These are phyloP conservation scores for Sordariomycetes sp. DNA, from an alignment of 2,329 filamentous ascomycete species.

Conservation along the genomic window DNA sequence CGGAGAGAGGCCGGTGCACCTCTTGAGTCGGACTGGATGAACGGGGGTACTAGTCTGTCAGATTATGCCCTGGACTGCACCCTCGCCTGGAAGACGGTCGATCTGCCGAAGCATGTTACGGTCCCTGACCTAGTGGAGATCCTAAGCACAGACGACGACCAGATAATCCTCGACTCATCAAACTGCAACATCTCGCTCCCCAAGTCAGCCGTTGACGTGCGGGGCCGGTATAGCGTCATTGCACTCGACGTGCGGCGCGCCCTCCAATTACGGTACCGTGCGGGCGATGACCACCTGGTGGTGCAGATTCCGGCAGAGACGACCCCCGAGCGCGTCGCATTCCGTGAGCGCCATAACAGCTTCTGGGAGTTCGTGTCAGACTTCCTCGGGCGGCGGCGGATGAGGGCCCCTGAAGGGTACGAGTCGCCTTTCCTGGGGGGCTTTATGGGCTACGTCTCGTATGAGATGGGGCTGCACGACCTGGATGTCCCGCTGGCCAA, in stretches of 20 bases:
- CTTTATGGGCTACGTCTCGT: constrained; percentile 73
- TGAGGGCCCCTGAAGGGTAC: constrained; percentile 8
- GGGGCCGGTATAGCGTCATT: constrained; percentile 61
- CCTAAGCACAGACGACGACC: constrained; percentile 24
- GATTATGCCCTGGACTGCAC: constrained; percentile 13
- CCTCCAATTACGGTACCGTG: constrained; percentile 42
- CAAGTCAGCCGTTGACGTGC: constrained; percentile 24
- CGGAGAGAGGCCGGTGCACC: neutral
- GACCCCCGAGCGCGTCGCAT: constrained; percentile 14
- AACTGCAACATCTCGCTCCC: constrained; percentile 24
- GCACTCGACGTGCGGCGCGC: constrained; percentile 48
- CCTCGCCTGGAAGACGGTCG: constrained; percentile 28
- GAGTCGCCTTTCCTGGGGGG: constrained; percentile 59
- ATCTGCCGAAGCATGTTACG: constrained; percentile 19
- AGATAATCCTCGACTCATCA: constrained; percentile 46
- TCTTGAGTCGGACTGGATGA: neutral
- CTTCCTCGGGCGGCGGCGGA: constrained; percentile 20
- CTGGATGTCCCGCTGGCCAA: constrained; percentile 29
- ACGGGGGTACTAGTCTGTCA: constrained; percentile 10
- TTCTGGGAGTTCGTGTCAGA: constrained; percentile 39
- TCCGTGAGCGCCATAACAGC: constrained; percentile 13
- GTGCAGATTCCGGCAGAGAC: constrained; percentile 1
- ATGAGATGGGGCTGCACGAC: constrained; percentile 63
- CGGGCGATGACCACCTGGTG: constrained; percentile 26
- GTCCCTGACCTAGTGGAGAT: constrained; percentile 41